Evolutionary conservation across 495 filamentous ascomycete species (phyloP), one percentile per base, ranked within the genome.

Genomic region (Entonaema liquescens): DNA sequence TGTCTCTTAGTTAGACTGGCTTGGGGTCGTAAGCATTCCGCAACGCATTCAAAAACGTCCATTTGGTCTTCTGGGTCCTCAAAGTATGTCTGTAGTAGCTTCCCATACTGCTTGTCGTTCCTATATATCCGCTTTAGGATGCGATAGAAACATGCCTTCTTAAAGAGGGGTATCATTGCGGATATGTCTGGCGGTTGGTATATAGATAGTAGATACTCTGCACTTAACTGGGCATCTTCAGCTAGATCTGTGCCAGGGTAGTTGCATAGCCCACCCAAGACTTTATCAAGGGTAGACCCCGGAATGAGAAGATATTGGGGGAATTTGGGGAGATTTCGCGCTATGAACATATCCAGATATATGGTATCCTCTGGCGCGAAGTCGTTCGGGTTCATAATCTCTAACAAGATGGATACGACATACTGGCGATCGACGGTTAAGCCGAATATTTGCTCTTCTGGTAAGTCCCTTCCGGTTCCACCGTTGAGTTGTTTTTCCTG

Each of bases 271-370:
- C 93, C 92, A 8, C 88, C 82, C 44, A 99, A 83, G 38, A 97
- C 90, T 49, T 89, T 90, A 71, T 95, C 91, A 1, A 98, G 84
- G 8, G 91, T 90, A 7, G 91, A 91, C 55, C 94, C 95, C 0
- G 95, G 89, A 63, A 99, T 87, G 33, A 97, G 85, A 70, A 99
- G 92, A 73, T 97, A 97, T 77, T 98, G 94, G 5, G 93, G 94
- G 76, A 97, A 99, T 79, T 98, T 99, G 2, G 95, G 93, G 15
- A 98, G 85, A 73, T 97, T 99, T 62, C 95, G 90, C 49, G 95
- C 95, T 77, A 98, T 89, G 75, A 99, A 98, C 93, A 99, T 99
- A 77, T 99, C 91, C 35, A 99, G 85, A 78, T 96, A 98, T 62
- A 99, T 92, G 26, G 91, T 93, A 78, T 98, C 93, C 64, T 91